These are phyloP conservation scores for Cardamine chenopodiifolia DNA, from an alignment of 345 rosid genomes.

Conservation along the genomic window DNA sequence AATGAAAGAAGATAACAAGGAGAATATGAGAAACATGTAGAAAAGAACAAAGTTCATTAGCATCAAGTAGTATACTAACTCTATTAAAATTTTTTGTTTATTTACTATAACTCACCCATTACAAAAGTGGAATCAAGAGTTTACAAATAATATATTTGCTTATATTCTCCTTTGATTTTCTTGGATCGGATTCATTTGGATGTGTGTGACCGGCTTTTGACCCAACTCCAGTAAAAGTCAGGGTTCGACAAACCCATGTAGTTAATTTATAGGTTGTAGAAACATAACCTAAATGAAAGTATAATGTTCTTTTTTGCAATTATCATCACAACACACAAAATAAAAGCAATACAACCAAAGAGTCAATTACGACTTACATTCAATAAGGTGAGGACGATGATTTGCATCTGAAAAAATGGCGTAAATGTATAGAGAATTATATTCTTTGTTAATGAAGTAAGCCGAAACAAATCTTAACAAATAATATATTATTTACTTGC, in stretches of 20 bases:
- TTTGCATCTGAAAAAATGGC: too few relatives aligned
- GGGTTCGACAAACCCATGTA: slow-evolving; percentile 44
- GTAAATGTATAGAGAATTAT: too few relatives aligned
- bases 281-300: background rate
- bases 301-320: too few relatives aligned
- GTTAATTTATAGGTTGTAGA: background rate
- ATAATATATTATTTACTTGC: too few relatives aligned
- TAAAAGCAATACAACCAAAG: too few relatives aligned
- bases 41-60: background rate
- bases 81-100: background rate
- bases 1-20: too few relatives aligned
- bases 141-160: background rate
- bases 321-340: too few relatives aligned
- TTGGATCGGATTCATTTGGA: slow-evolving; percentile 79
- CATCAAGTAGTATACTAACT: slow-evolving; percentile 12
- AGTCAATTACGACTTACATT: too few relatives aligned
- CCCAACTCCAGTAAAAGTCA: slow-evolving; percentile 53
- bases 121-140: slow-evolving; percentile 1
- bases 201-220: slow-evolving; percentile 44
- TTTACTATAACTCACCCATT: background rate
- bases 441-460: too few relatives aligned
- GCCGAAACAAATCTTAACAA: too few relatives aligned
- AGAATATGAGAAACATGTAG: slow-evolving; percentile 87
- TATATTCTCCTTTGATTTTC: slow-evolving; percentile 68
- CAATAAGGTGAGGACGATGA: too few relatives aligned